These are phyloP conservation scores for Terfezia boudieri DNA, from an alignment of 495 filamentous ascomycete genomes.

Conservation along the genomic window DNA sequence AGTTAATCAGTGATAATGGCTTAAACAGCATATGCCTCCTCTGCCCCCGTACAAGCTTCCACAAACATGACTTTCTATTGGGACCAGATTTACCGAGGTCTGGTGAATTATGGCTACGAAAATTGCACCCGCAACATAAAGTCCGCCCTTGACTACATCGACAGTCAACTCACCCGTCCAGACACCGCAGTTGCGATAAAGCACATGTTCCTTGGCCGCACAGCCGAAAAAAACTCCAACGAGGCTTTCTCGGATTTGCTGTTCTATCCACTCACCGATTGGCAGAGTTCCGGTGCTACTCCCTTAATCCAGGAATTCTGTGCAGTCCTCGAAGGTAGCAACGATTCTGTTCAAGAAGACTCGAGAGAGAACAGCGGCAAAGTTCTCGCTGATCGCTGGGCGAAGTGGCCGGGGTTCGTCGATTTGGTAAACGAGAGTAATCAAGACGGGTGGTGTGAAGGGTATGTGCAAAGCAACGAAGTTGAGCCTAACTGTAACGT, in stretches of 20 bases:
- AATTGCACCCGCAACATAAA: slow-evolving; percentile 35
- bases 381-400: slow-evolving; percentile 26
- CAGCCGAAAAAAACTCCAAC: slow-evolving; percentile 28
- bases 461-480: slow-evolving; percentile 1
- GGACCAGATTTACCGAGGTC: slow-evolving; percentile 32
- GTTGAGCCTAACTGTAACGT: slow-evolving; percentile 22
- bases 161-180: slow-evolving; percentile 22
- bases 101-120: slow-evolving; percentile 26
- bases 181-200: slow-evolving; percentile 25
- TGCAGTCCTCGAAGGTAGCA: slow-evolving; percentile 21
- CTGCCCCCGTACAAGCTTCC: slow-evolving; percentile 32
- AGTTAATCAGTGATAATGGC: no score
- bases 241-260: slow-evolving; percentile 25
- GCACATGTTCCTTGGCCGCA: slow-evolving; percentile 27
- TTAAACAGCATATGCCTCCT: slow-evolving; percentile 29
- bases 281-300: slow-evolving; percentile 25
- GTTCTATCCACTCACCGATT: slow-evolving; percentile 25
- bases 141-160: slow-evolving; percentile 30
- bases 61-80: slow-evolving; percentile 32
- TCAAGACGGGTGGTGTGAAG: slow-evolving; percentile 23
- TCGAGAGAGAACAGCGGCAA: slow-evolving; percentile 6
- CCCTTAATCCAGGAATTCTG: slow-evolving; percentile 26
- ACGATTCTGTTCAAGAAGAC: not conserved
- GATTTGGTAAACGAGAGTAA: slow-evolving; percentile 23
- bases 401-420: slow-evolving; percentile 25